Conservation (phyloP, 768 basidiomycete genomes). For the Pholiota molesta region DNA sequence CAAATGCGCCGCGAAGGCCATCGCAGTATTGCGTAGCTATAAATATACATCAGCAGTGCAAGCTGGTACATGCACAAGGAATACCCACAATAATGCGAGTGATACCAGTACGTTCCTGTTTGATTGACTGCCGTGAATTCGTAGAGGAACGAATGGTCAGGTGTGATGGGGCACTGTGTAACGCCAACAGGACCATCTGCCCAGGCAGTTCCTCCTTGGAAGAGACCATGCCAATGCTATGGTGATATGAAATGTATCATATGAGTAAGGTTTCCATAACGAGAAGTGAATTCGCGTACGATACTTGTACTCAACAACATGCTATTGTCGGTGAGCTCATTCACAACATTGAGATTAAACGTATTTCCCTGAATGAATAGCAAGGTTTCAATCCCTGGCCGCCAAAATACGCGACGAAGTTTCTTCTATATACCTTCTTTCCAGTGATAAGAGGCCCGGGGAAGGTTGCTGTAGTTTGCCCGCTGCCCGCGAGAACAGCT, state of each 20-base stretch:
- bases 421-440: background rate
- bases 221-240: constrained; percentile 44
- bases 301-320: constrained; percentile 53
- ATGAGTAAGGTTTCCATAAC: background rate
- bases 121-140: constrained; percentile 28
- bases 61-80: background rate
- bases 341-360: constrained; percentile 48
- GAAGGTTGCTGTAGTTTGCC: background rate
- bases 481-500: background rate
- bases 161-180: constrained; percentile 43
- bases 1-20: constrained; percentile 45
- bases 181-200: constrained; percentile 42
- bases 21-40: constrained; percentile 58
- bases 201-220: constrained; percentile 30
- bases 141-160: constrained; percentile 35
- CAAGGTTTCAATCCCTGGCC: too few species aligned
- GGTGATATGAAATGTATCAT: background rate
- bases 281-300: constrained; percentile 38
- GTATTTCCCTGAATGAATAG: constrained; percentile 30
- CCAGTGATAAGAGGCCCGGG: background rate
- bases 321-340: constrained; percentile 42
- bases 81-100: constrained; percentile 35
- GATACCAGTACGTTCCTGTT: constrained; percentile 51
- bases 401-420: too few species aligned
- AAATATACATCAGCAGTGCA: background rate